Conservation (phyloP, 2,329 filamentous ascomycete genomes). For the Aureobasidium sp. region DNA sequence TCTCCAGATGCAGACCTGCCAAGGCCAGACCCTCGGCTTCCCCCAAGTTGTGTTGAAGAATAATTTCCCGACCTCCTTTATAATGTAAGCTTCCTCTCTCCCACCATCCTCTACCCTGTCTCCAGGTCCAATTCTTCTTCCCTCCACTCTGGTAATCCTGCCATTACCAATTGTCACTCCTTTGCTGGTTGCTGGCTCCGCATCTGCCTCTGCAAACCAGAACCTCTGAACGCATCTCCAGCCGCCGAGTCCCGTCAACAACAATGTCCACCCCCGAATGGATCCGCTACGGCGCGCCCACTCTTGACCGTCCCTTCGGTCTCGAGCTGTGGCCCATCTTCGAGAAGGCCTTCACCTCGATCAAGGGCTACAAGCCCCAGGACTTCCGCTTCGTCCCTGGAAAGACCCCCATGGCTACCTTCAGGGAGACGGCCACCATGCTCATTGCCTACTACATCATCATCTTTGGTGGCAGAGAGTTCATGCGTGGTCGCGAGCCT, state of each 20-base stretch:
- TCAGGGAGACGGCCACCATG: conserved; percentile 71
- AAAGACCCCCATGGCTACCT: conserved; percentile 80
- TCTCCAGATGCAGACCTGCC: neutral
- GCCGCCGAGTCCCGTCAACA: conserved; percentile 18
- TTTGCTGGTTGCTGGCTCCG: neutral
- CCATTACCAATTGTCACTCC: conserved; percentile 8
- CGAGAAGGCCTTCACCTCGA: conserved; percentile 69
- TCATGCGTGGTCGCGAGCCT: conserved; percentile 79
- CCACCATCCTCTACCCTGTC: conserved; percentile 1
- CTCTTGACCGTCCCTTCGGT: conserved; percentile 86
- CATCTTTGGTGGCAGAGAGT: conserved; percentile 84
- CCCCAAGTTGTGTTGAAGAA: neutral
- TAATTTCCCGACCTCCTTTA: conserved; percentile 10
- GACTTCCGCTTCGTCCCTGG: conserved; percentile 79
- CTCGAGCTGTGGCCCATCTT: conserved; percentile 91
- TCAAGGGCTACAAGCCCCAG: conserved; percentile 72
- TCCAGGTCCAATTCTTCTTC: conserved; percentile 8
- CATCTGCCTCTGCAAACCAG: neutral
- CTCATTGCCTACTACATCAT: conserved; percentile 84
- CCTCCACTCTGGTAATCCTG: neutral
- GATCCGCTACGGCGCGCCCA: conserved; percentile 52
- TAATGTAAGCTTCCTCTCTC: neutral
- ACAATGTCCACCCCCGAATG: conserved; percentile 45
- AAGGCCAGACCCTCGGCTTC: neutral
- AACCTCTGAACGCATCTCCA: neutral